Conservation (phyloP, 208 protist genomes). For the Trypanosoma boissoni region DNA sequence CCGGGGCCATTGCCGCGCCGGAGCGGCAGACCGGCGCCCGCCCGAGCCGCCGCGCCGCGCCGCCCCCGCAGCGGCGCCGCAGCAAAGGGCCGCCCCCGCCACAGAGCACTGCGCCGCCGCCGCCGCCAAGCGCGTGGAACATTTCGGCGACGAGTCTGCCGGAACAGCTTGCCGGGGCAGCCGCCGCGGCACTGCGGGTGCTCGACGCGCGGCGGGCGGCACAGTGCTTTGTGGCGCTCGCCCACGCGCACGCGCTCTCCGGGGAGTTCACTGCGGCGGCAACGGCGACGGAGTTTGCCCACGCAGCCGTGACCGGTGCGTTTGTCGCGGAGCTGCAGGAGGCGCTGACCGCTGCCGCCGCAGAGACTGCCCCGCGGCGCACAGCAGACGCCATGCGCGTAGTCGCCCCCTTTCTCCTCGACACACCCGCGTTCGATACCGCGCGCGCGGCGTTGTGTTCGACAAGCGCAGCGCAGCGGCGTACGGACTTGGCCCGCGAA, state of each 20-base stretch:
- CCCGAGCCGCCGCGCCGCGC: no score
- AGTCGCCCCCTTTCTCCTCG: conserved; percentile 18
- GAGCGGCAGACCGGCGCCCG: no score
- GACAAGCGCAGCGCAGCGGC: conserved; percentile 21
- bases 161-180: not conserved
- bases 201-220: conserved; percentile 21
- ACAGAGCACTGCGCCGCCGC: no score
- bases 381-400: conserved; percentile 14
- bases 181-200: conserved; percentile 3
- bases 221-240: conserved; percentile 25
- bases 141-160: conserved; percentile 12
- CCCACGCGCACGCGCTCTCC: conserved; percentile 16
- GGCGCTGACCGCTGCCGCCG: conserved; percentile 11
- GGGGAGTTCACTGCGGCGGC: conserved; percentile 16
- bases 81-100: no score
- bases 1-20: not conserved
- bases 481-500: conserved; percentile 20
- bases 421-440: conserved; percentile 20
- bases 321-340: conserved; percentile 22
- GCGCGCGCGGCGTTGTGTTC: conserved; percentile 12
- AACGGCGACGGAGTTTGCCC: conserved; percentile 36
- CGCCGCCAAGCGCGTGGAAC: no score
- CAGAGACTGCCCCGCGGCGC: conserved; percentile 18
- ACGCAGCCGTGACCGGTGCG: conserved; percentile 27
- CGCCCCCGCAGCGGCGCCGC: no score